Base-by-base conservation (phyloP, 2,329 filamentous ascomycete genomes). In the Hirsutella rhossiliensis region DNA sequence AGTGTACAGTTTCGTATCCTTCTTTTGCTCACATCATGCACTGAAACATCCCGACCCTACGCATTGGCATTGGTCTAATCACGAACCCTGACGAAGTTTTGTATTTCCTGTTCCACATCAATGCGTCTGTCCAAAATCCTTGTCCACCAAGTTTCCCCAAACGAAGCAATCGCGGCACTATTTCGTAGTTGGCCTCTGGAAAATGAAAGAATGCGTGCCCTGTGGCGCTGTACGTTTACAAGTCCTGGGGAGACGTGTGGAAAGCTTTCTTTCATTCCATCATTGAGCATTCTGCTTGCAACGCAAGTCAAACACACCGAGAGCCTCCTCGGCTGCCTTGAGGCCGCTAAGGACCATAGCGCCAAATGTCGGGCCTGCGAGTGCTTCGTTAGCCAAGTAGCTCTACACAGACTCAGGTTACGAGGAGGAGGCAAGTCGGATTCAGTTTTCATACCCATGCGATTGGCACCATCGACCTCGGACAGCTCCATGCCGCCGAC, bases 401-500 rank as follows among this genome's bases (percentile, higher is more conserved):
- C 23, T 27, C 23, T 27, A 9, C 23, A 9, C 23, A 27, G 23
- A 9, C 23, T 7, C 23, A 27, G 9, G 23, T 27, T 3, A 9
- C 23, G 23, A 27, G 6, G 23, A 9, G 23, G n/a, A 9, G 23
- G 3, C 9, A 7, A 4, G 23, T 9, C 23, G 23, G 23, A 27
- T 27, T 27, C 23, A 3, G 23, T 23, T 1, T 9, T 49, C 63
- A 46, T 56, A 60, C 82, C 89, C 88, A 95, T 95, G 43, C 88
- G 78, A 69, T 94, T 94, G 49, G 87, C 86, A 17, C 87, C 88
- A 57, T 95, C 88, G 29, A 94, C 80, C 66, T 95, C 88, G 47
- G 81, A 86, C 52, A 95, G 71, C 65, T 95, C 88, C 88, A 96
- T 96, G 34, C 88, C 89, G 43, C 88, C 89, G n/a, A 94, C 84